These are phyloP conservation scores for Capsicum baccatum DNA, from an alignment of 257 asterid species.

Conservation along the genomic window DNA sequence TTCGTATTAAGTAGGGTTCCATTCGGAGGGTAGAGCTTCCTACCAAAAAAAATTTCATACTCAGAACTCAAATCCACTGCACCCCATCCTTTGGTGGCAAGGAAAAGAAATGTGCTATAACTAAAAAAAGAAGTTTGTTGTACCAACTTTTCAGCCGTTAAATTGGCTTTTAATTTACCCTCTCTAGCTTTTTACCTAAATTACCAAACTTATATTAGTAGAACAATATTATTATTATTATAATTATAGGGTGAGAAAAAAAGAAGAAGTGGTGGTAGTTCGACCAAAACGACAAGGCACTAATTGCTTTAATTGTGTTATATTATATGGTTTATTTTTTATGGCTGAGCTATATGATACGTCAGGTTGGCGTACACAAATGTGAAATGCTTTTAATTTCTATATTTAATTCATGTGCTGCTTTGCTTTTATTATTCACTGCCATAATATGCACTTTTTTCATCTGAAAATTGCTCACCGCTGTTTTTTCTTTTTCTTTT, in stretches of 20 bases:
- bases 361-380: constrained; percentile 14
- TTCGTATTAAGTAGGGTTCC: too few species aligned
- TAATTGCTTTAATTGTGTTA: constrained; percentile 10
- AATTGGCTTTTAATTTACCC: constrained; percentile 19
- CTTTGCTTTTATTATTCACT: constrained; percentile 5
- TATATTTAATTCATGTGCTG: not conserved
- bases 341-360: not conserved
- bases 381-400: not conserved
- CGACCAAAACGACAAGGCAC: constrained; percentile 16
- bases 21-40: too few species aligned
- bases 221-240: not conserved
- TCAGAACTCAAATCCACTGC: too few species aligned
- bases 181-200: constrained; percentile 12
- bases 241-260: not conserved
- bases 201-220: not conserved
- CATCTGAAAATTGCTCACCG: not conserved
- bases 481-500: not conserved
- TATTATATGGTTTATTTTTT: not conserved
- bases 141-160: constrained; percentile 27
- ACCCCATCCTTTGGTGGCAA: too few species aligned
- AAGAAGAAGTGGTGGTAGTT: constrained; percentile 1
- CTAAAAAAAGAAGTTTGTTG: not conserved
- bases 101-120: not conserved
- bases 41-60: too few species aligned
- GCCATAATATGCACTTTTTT: not conserved